A percentile compares a stretch with the other conserved stretches of the same genome.
Conservation (phyloP, 768 basidiomycete species). For the Mrakia frigida region DNA sequence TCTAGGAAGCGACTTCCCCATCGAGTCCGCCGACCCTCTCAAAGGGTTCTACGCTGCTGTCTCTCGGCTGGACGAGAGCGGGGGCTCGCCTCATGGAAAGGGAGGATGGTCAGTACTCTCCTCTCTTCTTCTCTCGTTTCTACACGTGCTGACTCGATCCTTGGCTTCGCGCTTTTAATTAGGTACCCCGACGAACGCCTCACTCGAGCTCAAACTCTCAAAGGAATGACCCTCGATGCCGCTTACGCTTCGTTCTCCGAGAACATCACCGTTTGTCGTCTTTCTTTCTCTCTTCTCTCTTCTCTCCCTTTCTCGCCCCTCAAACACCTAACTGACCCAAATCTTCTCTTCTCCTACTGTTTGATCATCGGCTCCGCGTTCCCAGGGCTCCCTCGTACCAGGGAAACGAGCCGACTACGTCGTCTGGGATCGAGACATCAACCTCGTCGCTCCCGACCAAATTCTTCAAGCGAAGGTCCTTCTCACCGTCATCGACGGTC, state of each 20-base stretch:
- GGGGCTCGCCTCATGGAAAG: slow-evolving; percentile 73
- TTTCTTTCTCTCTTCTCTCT: neutral
- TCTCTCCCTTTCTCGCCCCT: neutral
- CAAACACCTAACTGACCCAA: neutral
- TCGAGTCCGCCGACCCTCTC: slow-evolving; percentile 84
- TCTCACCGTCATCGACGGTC: slow-evolving; percentile 50
- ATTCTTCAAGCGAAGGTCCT: slow-evolving; percentile 62
- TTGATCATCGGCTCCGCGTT: neutral
- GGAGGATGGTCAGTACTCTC: slow-evolving; percentile 68
- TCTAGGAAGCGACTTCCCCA: slow-evolving; percentile 89
- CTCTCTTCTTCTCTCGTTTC: neutral
- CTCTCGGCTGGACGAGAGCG: slow-evolving; percentile 61
- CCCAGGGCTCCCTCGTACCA: slow-evolving; percentile 58
- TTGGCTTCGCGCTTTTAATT: neutral
- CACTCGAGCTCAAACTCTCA: slow-evolving; percentile 69
- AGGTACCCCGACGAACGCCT: slow-evolving; percentile 76
- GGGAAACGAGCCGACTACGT: slow-evolving; percentile 89
- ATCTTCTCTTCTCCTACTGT: neutral
- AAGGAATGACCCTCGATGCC: slow-evolving; percentile 77
- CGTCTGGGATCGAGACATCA: slow-evolving; percentile 71
- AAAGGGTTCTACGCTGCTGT: slow-evolving; percentile 86
- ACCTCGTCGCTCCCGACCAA: slow-evolving; percentile 58
- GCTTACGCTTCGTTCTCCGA: slow-evolving; percentile 72
- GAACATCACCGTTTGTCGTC: slow-evolving; percentile 25
- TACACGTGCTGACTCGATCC: neutral